These are phyloP conservation scores for Monosporascus cannonballus DNA, from an alignment of 2,329 filamentous ascomycete species.

Conservation along the genomic window DNA sequence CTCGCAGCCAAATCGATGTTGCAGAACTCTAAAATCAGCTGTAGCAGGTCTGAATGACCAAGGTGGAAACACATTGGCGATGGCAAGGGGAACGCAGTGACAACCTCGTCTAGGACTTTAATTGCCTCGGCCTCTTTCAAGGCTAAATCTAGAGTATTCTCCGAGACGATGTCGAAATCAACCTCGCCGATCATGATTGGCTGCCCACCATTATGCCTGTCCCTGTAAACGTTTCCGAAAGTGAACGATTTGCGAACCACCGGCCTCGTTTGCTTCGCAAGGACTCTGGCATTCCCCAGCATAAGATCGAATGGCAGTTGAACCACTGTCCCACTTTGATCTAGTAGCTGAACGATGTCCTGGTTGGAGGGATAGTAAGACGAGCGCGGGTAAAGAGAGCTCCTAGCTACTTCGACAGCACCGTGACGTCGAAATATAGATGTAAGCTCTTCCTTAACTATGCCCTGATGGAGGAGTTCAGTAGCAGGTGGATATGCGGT, in stretches of 20 bases:
- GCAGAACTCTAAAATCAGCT: slow-evolving; percentile 86
- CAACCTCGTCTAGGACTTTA: slow-evolving; percentile 89
- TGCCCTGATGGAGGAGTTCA: slow-evolving; percentile 63
- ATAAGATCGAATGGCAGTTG: slow-evolving; percentile 95
- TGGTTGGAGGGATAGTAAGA: slow-evolving; percentile 60
- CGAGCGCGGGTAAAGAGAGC: slow-evolving; percentile 75
- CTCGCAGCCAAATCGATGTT: slow-evolving; percentile 66
- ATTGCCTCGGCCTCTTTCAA: slow-evolving; percentile 90
- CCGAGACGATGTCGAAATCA: slow-evolving; percentile 93
- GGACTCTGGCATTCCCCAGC: slow-evolving; percentile 75
- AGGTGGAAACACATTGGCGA: slow-evolving; percentile 81
- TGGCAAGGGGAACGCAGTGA: slow-evolving; percentile 72
- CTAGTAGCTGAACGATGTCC: slow-evolving; percentile 74
- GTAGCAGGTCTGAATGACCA: slow-evolving; percentile 80
- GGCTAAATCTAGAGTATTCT: slow-evolving; percentile 72
- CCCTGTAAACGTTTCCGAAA: slow-evolving; percentile 83
- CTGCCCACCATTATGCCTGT: slow-evolving; percentile 71
- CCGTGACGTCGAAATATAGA: slow-evolving; percentile 85
- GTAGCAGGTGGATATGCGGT: slow-evolving; percentile 44
- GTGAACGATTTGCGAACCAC: slow-evolving; percentile 72
- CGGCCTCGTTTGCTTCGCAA: slow-evolving; percentile 63
- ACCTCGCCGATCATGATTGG: slow-evolving; percentile 81
- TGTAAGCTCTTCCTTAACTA: slow-evolving; percentile 68
- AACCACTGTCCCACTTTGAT: slow-evolving; percentile 77
- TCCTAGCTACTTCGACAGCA: slow-evolving; percentile 72